These are phyloP conservation scores for Aureobasidium mangrovei DNA, from an alignment of 2,329 filamentous ascomycete species.

Conservation along the genomic window DNA sequence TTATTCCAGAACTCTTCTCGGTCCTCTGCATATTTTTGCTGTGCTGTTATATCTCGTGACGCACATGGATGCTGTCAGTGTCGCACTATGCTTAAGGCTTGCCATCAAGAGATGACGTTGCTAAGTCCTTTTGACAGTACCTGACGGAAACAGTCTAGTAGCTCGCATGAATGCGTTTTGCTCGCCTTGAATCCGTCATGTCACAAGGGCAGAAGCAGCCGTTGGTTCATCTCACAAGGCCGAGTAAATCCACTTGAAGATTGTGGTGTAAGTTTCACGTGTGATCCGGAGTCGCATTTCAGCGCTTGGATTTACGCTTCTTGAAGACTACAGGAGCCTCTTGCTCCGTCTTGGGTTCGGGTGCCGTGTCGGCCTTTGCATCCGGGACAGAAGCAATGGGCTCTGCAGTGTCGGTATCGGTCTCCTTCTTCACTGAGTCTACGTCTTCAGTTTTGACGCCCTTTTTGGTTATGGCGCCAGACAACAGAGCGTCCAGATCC, in stretches of 20 bases:
- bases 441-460: constrained; percentile 26
- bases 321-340: constrained; percentile 61
- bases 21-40: too few relatives aligned
- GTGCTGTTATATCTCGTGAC: too few relatives aligned
- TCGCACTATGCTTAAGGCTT: too few relatives aligned
- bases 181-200: not conserved
- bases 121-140: too few relatives aligned
- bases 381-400: constrained; percentile 20
- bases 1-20: too few relatives aligned
- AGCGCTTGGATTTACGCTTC: constrained; percentile 54
- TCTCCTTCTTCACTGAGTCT: constrained; percentile 25
- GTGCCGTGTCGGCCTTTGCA: constrained; percentile 7
- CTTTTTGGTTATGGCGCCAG: constrained; percentile 24
- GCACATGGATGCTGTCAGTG: too few relatives aligned
- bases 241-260: not conserved
- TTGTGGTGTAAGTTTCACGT: not conserved
- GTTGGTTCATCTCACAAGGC: not conserved
- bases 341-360: constrained; percentile 16
- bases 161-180: not conserved
- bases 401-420: constrained; percentile 25
- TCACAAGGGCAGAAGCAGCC: not conserved
- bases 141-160: too few relatives aligned
- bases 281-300: constrained; percentile 13
- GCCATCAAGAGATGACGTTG: too few relatives aligned
- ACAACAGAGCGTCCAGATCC: constrained; percentile 54